Evolutionary conservation across 2,329 filamentous ascomycete species (phyloP), one percentile per base, ranked within the genome.

Genomic region (Aspergillus sp.): DNA sequence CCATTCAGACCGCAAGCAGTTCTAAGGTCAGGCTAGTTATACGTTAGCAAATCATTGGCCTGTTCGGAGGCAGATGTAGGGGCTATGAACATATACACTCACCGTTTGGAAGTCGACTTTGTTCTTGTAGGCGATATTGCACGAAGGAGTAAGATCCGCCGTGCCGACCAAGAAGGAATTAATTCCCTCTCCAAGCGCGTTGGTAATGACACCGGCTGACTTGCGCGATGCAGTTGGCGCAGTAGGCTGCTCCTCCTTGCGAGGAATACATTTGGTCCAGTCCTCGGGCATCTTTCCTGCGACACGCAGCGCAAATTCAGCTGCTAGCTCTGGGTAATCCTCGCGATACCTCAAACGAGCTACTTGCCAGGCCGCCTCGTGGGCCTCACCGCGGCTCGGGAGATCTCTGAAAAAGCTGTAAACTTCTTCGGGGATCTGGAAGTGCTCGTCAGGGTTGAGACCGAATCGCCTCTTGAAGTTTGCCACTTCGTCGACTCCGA

Each of bases 221-320:
- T 61, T 61, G 2, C 59, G 59, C 4, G 59, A 55, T 2, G 59
- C 55, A 1, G 55, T 51, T 3, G 59, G n/a, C 22, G 31, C 45
- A 7, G 49, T 56, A 4, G 55, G 53, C 1, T 39, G 47, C 14
- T 58, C 51, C 36, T 73, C 58, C 51, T 68, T 72, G n/a, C 22
- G 12, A 3, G 55, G 55, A 46, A 61, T 55, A 20, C 55, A 61
- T 32, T 58, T 55, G 10, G 55, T 60, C 58, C 58, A 60, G 55
- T 60, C 58, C 18, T 18, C n/a, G 3, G 55, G 47, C 47, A 61
- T 52, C 39, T 58, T 53, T 4, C 59, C 59, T n/a, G 55, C 59
- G 42, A 56, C 55, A 29, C 59, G 59, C 49, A 58, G 59, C 3
- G 42, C 59, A 52, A 61, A 61, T 50, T 61, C 55, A 32, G 55